Conservation (phyloP, 23 red algal genomes). For the Chondrus crispus region DNA sequence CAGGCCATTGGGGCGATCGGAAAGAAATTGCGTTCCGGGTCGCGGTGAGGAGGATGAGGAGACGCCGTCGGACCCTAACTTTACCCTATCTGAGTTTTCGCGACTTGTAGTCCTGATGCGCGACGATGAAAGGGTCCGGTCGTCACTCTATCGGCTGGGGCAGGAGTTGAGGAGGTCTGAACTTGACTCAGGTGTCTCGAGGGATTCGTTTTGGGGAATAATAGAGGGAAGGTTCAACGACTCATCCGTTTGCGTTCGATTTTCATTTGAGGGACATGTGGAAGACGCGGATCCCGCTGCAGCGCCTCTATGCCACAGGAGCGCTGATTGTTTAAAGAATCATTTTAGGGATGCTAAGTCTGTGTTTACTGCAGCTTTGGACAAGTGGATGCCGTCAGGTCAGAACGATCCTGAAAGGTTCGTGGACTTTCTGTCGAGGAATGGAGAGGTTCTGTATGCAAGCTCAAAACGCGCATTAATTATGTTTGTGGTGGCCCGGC, state of each 20-base stretch:
- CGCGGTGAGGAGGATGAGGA: too few species aligned
- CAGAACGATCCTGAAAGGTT: neutral
- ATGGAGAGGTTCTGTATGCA: neutral
- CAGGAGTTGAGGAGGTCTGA: neutral
- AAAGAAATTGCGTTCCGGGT: too few species aligned
- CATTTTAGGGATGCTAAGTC: neutral
- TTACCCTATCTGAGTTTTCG: neutral
- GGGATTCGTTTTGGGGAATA: neutral
- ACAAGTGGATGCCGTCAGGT: neutral
- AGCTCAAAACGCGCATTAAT: neutral
- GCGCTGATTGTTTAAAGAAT: neutral
- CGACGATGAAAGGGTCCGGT: neutral
- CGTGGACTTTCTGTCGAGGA: neutral
- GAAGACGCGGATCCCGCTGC: neutral
- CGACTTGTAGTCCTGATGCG: neutral
- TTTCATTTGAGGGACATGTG: neutral
- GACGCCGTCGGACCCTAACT: too few species aligned
- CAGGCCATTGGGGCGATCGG: too few species aligned
- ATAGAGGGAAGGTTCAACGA: neutral
- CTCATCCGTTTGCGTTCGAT: neutral
- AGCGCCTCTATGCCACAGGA: neutral
- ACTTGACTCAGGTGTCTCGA: neutral
- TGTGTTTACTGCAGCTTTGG: neutral
- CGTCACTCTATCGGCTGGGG: neutral
- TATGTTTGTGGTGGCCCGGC: neutral